These are phyloP conservation scores for Trichosporon coremiiforme DNA, from an alignment of 1,284 basidiomycete species.

Conservation along the genomic window DNA sequence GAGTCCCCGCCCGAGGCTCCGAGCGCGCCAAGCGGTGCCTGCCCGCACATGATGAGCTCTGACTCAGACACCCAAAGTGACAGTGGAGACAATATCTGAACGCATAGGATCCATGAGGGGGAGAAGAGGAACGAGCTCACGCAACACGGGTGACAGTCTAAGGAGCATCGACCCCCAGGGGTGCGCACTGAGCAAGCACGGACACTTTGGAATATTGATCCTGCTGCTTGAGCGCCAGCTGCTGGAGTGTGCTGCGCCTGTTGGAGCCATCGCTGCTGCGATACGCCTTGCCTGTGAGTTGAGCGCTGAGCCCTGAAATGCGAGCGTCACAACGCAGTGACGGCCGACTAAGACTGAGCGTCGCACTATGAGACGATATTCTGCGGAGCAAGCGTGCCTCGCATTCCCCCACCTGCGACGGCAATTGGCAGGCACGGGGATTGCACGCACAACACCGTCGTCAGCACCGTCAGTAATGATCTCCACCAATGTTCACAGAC, in stretches of 20 bases:
- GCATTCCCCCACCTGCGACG: not conserved
- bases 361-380: not conserved
- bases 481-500: not conserved
- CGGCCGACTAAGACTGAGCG: not conserved
- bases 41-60: not conserved
- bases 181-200: not conserved
- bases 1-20: not conserved
- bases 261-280: not conserved
- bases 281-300: not conserved
- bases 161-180: not conserved
- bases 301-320: not conserved
- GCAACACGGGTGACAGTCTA: not conserved
- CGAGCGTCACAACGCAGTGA: not conserved
- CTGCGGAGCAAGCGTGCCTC: not conserved
- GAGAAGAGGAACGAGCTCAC: not conserved
- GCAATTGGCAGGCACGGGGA: not conserved
- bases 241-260: not conserved
- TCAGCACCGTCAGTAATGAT: not conserved
- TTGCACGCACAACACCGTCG: not conserved
- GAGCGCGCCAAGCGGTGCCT: constrained; percentile 1
- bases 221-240: no score
- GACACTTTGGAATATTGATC: not conserved
- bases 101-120: not conserved
- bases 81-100: not conserved
- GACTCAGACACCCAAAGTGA: not conserved